A percentile compares a stretch with the other conserved stretches of the same genome.
Evolutionary conservation across 176 grass and related monocot species (phyloP).

Genomic region (Oryza brachyantha): DNA sequence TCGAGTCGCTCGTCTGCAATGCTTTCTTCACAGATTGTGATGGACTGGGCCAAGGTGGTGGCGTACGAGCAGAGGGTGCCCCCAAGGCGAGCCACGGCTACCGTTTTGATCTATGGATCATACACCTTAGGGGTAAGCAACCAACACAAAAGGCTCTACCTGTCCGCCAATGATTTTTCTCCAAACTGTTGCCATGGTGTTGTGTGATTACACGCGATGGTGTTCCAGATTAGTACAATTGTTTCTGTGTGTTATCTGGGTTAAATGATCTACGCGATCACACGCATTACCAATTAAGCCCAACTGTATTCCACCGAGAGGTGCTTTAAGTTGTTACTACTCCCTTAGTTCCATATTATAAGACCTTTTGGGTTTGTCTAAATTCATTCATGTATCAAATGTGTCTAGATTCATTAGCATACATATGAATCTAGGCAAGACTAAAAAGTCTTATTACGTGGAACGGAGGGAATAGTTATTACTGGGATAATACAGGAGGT

Average conservation of each 20-base stretch:
- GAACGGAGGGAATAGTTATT: too few relatives aligned
- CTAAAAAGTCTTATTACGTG: too few relatives aligned
- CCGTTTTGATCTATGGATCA: slow-evolving; percentile 61
- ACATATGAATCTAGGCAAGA: too few relatives aligned
- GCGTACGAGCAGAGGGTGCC: slow-evolving; percentile 41
- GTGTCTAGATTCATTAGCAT: too few relatives aligned
- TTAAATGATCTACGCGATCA: not conserved
- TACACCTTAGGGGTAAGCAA: slow-evolving; percentile 69
- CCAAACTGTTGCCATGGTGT: not conserved
- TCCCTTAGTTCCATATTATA: too few relatives aligned
- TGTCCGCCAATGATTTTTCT: not conserved
- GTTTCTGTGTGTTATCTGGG: not conserved
- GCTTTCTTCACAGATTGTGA: slow-evolving; percentile 49
- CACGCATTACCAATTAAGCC: not conserved
- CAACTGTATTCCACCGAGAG: not conserved
- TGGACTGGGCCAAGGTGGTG: slow-evolving; percentile 50
- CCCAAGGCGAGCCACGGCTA: slow-evolving; percentile 25
- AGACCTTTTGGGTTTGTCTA: too few relatives aligned
- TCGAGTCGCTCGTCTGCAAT: not conserved
- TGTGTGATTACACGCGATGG: not conserved
- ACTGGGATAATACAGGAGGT: not conserved
- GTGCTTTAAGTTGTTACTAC: not conserved
- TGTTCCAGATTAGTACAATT: not conserved
- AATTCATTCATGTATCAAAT: too few relatives aligned
- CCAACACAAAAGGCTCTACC: not conserved